phyloP scores from a whole-genome alignment of 2,329 filamentous ascomycete genomes.

The Colletotrichum gloeosporioides region DNA sequence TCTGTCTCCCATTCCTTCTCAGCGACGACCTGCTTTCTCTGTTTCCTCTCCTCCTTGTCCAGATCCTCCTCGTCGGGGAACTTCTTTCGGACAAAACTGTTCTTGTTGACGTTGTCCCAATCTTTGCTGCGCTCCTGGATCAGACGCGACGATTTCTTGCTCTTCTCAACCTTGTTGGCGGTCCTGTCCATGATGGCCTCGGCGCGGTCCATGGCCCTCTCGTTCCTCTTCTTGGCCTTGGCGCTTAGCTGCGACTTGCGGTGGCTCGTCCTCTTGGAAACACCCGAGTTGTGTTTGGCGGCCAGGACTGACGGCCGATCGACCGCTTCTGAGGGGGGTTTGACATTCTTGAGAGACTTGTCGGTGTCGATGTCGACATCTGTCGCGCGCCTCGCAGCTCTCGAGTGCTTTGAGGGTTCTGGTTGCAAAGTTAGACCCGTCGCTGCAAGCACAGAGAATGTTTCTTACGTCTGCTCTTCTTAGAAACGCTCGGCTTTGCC shows the following conservation, averaged over 20 bases:
- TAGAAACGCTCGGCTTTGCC: constrained; percentile 25
- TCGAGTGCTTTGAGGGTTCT: constrained; percentile 74
- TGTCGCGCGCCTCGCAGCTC: constrained; percentile 74
- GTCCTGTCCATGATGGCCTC: constrained; percentile 66
- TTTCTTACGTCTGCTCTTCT: constrained; percentile 33
- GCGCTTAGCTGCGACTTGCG: constrained; percentile 60
- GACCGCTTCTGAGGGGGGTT: constrained; percentile 52
- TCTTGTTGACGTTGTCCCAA: constrained; percentile 65
- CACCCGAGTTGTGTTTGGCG: constrained; percentile 69
- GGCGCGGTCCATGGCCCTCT: constrained; percentile 63
- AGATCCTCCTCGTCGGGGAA: constrained; percentile 27
- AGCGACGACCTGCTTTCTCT: constrained; percentile 23
- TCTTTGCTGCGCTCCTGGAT: constrained; percentile 56
- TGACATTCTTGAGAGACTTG: constrained; percentile 70
- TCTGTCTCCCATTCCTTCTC: constrained; percentile 35
- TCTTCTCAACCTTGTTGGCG: constrained; percentile 59
- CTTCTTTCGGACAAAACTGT: background rate
- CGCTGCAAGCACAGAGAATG: rapidly evolving
- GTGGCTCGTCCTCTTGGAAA: constrained; percentile 70
- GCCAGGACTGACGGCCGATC: constrained; percentile 72
- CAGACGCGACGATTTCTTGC: constrained; percentile 51
- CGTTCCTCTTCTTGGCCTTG: constrained; percentile 60
- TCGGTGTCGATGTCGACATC: constrained; percentile 74
- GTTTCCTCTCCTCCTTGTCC: constrained; percentile 24
- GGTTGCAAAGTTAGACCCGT: constrained; percentile 19